phyloP scores from a whole-genome alignment of 305 asterid genomes.

The Solanum aculeatissimum region DNA sequence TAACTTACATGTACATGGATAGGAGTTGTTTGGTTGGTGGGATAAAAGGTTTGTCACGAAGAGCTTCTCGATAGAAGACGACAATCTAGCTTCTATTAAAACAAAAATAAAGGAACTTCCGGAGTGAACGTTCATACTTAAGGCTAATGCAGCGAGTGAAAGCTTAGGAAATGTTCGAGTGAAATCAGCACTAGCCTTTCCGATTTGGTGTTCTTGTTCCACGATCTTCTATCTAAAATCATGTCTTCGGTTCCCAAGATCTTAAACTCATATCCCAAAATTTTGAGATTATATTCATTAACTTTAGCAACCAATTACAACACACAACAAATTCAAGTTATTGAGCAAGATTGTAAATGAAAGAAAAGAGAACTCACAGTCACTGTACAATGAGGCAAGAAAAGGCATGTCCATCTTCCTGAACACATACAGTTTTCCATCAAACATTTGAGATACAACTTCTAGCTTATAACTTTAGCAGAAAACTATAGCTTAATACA shows the following conservation, averaged over 20 bases:
- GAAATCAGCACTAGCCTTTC: neutral
- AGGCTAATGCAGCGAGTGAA: neutral
- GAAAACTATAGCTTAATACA: neutral
- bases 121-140: neutral
- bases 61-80: neutral
- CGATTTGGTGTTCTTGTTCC: neutral
- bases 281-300: neutral
- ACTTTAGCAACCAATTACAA: neutral
- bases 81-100: neutral
- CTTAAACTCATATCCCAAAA: neutral
- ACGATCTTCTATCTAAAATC: neutral
- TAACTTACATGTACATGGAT: neutral
- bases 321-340: neutral
- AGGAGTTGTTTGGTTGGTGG: neutral
- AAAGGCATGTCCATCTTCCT: neutral
- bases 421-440: neutral
- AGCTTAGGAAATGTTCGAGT: neutral
- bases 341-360: neutral
- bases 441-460: neutral
- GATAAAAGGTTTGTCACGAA: neutral
- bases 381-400: neutral
- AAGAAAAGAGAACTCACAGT: neutral
- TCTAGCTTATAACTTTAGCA: neutral
- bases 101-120: neutral
- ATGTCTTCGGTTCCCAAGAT: neutral